Conservation (phyloP, 805 yeast genomes). For the Candida taoyuanica region DNA sequence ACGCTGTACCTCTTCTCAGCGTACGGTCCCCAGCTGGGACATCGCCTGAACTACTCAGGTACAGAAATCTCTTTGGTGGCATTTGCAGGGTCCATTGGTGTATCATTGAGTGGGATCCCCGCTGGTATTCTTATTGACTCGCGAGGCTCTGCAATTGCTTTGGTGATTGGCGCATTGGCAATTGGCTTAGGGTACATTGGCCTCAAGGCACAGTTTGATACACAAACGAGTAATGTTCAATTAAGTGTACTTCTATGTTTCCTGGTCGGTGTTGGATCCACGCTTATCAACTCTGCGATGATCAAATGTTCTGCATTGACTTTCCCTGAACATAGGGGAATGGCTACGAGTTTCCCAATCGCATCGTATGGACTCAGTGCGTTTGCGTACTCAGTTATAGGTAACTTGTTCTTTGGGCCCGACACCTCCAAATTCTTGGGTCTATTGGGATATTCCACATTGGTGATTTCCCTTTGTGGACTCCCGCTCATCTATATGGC, state of each 20-base stretch:
- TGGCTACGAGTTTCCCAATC: slow-evolving; percentile 72
- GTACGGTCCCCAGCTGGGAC: slow-evolving; percentile 73
- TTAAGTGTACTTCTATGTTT: slow-evolving; percentile 45
- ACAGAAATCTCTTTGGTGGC: slow-evolving; percentile 62
- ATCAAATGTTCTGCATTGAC: slow-evolving; percentile 70
- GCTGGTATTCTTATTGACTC: slow-evolving; percentile 63
- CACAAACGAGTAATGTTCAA: slow-evolving; percentile 33
- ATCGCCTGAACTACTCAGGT: slow-evolving; percentile 50
- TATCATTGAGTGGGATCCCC: slow-evolving; percentile 59
- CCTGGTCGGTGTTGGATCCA: slow-evolving; percentile 64
- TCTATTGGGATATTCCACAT: slow-evolving; percentile 39
- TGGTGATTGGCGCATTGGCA: slow-evolving; percentile 44
- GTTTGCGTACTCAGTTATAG: slow-evolving; percentile 54
- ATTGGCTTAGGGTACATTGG: slow-evolving; percentile 54
- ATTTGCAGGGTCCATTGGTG: slow-evolving; percentile 62
- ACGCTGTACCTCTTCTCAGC: slow-evolving; percentile 73
- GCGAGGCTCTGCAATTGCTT: slow-evolving; percentile 51
- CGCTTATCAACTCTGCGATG: slow-evolving; percentile 57
- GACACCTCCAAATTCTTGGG: slow-evolving; percentile 47
- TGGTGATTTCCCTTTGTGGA: slow-evolving; percentile 39
- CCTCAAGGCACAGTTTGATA: slow-evolving; percentile 46
- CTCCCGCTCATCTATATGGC: slow-evolving; percentile 38
- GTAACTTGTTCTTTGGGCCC: slow-evolving; percentile 48
- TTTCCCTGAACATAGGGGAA: slow-evolving; percentile 63
- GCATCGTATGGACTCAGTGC: slow-evolving; percentile 76